Percentiles rank a stretch among this genome's conserved stretches.
These are phyloP conservation scores for Halophytophthora polymorphica DNA, from an alignment of 352 stramenopile genomes.

Conservation along the genomic window DNA sequence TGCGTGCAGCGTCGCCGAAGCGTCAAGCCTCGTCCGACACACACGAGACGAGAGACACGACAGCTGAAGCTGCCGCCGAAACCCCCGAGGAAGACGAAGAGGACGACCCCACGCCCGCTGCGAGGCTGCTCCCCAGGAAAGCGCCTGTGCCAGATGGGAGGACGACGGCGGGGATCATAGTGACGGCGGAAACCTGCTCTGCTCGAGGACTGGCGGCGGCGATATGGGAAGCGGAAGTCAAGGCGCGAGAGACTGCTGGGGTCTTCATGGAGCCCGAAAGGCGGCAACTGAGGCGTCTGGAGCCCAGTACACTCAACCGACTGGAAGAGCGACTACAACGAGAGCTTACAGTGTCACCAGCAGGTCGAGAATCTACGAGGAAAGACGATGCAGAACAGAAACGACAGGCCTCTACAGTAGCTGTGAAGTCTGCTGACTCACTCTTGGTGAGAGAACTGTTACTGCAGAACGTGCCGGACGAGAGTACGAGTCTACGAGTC, in stretches of 20 bases:
- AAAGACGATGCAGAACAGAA: not conserved
- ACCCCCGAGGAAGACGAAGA: constrained; percentile 10
- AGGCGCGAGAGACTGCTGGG: constrained; percentile 40
- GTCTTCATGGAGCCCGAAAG: constrained; percentile 44
- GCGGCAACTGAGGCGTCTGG: constrained; percentile 28
- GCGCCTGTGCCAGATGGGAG: not conserved
- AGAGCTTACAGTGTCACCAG: constrained; percentile 14
- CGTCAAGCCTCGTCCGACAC: not conserved
- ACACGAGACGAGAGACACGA: not conserved
- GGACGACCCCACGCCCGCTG: constrained; percentile 5
- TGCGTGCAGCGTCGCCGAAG: constrained; percentile 30
- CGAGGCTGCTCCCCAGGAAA: constrained; percentile 15
- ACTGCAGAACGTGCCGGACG: not conserved
- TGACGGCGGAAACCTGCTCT: constrained; percentile 10
- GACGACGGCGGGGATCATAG: constrained; percentile 16
- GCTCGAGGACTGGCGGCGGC: constrained; percentile 8
- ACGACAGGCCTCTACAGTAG: not conserved
- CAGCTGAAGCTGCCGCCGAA: not conserved
- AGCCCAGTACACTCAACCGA: constrained; percentile 48
- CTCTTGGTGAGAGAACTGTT: constrained; percentile 14
- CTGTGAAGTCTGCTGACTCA: not conserved
- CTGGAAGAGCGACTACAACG: constrained; percentile 48
- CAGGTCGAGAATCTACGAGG: not conserved
- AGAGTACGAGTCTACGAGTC: not conserved
- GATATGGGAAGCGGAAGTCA: constrained; percentile 37